Evolutionary conservation across 2,329 filamentous ascomycete species (phyloP), one percentile per base, ranked within the genome.

Genomic region (Torrubiellomyces zombiae): DNA sequence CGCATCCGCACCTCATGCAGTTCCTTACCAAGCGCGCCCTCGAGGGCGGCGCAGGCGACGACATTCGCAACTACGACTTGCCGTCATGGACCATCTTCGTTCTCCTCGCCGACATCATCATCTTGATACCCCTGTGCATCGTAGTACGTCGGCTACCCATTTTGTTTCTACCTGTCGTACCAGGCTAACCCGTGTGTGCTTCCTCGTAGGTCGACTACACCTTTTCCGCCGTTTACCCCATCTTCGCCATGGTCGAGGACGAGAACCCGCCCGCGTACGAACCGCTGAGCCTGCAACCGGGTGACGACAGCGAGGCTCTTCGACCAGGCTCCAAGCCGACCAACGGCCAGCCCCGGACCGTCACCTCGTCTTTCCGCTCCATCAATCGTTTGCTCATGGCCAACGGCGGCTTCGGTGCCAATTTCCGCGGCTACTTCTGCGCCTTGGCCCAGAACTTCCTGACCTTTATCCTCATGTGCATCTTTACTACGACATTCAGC

Each of bases 381-480:
- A 63, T 56, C 29, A 49, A 56, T 45, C 56, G 58, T 20, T 52
- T 65, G 32, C 60, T 94, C 21, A 58, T 59, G 34, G 54, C 65
- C 23, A 54, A 68, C 35, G 72, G 63, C 31, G 80, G 82, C 33
- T 64, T 63, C 50, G 55, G 55, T 30, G 65, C 75, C 29, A 60
- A 67, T 40, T 76, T 81, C 62, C 75, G 80, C 32, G 82, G 81
- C 28, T 43, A 81, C 18, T 45, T 54, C 29, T 66, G 60, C 43
- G 47, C 46, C 26, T 7, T 68, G 5, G 48, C 55, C 28, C 44
- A 62, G 26, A 27, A 16, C 25, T 1, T 56, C 19, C 30, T 48
- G 18, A 47, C 43, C 7, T 28, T 35, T 14, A 17, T 56, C 21
- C 31, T 69, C 18, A 42, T 55, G 26, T 47, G 47, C 27, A 40